Conservation (phyloP, 345 rosid species). For the Heritiera fomes region DNA sequence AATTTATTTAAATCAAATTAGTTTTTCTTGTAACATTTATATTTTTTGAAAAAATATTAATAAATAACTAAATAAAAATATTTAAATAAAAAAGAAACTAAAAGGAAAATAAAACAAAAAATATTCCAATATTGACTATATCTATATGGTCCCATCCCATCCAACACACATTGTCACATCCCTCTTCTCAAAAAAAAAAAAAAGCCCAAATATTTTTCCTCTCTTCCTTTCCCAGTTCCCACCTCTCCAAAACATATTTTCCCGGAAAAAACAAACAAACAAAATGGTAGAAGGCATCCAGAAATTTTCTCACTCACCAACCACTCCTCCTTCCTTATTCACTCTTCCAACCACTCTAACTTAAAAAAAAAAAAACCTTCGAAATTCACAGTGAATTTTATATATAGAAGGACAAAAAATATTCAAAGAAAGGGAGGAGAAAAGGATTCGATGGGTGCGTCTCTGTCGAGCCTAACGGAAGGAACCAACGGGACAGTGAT, state of each 20-base stretch:
- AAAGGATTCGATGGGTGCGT: constrained; percentile 62
- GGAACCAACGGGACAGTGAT: constrained; percentile 45
- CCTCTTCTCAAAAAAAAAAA: background rate
- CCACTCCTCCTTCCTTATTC: background rate
- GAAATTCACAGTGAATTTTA: background rate
- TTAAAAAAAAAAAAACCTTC: background rate
- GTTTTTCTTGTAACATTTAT: too few relatives aligned
- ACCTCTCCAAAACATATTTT: background rate
- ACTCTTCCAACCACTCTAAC: constrained; percentile 12
- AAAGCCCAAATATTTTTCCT: background rate
- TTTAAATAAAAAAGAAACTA: background rate
- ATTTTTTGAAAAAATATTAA: too few relatives aligned
- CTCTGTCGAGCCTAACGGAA: constrained; percentile 75
- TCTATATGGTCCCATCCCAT: background rate
- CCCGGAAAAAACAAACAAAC: constrained; percentile 21
- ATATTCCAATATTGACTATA: background rate
- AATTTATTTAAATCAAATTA: too few relatives aligned
- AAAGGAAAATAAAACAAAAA: background rate
- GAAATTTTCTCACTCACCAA: constrained; percentile 12
- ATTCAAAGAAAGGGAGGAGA: background rate
- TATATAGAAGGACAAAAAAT: background rate
- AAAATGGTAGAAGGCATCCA: background rate
- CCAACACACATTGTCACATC: background rate
- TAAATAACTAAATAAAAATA: too few relatives aligned
- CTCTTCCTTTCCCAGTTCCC: background rate